Percentiles rank a stretch among this genome's conserved stretches.
These are phyloP conservation scores for Excoecaria cochinchinensis DNA, from an alignment of 345 rosid genomes.

Conservation along the genomic window DNA sequence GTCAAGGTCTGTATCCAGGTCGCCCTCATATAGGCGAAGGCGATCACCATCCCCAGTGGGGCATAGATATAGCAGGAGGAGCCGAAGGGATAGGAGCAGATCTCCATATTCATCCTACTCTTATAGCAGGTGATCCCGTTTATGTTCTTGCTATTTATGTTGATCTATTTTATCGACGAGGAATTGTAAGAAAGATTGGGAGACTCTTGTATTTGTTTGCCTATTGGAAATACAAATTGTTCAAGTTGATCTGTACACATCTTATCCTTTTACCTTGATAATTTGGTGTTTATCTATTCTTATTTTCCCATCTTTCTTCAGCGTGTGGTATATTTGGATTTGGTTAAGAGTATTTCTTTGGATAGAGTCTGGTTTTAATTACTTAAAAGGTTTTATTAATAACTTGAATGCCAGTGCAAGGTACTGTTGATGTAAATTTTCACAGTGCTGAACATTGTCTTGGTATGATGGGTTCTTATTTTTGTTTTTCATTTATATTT, in stretches of 20 bases:
- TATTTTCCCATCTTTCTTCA: neutral
- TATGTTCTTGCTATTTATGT: conserved; percentile 27
- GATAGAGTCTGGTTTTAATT: neutral
- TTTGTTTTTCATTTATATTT: no score
- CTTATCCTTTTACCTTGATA: conserved; percentile 20
- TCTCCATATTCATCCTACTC: conserved; percentile 77
- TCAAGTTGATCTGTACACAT: conserved; percentile 32
- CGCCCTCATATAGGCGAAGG: conserved; percentile 70
- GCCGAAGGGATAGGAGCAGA: conserved; percentile 73
- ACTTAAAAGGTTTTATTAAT: neutral
- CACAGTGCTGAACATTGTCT: neutral
- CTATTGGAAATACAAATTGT: conserved; percentile 30
- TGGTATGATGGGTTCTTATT: neutral
- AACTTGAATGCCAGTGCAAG: conserved; percentile 13
- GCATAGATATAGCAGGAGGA: conserved; percentile 68
- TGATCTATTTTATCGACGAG: conserved; percentile 20
- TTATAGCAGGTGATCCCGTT: conserved; percentile 88
- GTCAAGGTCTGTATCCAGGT: conserved; percentile 59
- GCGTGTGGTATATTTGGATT: neutral
- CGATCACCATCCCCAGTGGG: conserved; percentile 71
- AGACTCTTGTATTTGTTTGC: conserved; percentile 31
- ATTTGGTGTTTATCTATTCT: neutral
- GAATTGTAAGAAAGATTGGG: conserved; percentile 40
- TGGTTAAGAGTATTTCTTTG: neutral
- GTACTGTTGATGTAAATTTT: neutral